phyloP scores from a whole-genome alignment of 495 filamentous ascomycete species.

The Pyrenula aspistea region DNA sequence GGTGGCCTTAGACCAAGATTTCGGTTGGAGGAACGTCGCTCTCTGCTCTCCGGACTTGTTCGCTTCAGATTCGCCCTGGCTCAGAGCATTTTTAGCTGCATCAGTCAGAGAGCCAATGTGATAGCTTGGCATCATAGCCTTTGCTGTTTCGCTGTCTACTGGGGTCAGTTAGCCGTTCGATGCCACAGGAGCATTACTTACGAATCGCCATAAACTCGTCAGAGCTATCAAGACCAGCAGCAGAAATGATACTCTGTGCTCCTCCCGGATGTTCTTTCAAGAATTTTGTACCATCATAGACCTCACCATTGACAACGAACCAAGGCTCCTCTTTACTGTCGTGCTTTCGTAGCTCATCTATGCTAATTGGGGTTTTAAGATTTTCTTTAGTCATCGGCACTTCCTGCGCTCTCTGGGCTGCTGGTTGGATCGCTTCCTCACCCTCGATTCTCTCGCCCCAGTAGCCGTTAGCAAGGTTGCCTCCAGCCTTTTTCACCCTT shows the following conservation, averaged over 20 bases:
- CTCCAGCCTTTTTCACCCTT: constrained; percentile 75
- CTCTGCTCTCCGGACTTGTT: constrained; percentile 19
- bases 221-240: constrained; percentile 73
- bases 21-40: constrained; percentile 55
- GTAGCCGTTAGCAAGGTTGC: constrained; percentile 67
- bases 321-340: constrained; percentile 58
- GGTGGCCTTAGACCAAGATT: constrained; percentile 56
- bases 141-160: constrained; percentile 82
- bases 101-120: constrained; percentile 72
- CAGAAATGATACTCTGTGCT: constrained; percentile 73
- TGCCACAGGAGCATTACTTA: constrained; percentile 34
- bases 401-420: constrained; percentile 39
- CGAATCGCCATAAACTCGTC: constrained; percentile 95
- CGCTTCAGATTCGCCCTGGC: constrained; percentile 14
- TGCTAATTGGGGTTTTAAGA: constrained; percentile 46
- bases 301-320: constrained; percentile 88
- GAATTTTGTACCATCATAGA: constrained; percentile 82
- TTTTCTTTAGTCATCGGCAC: constrained; percentile 73
- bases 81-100: constrained; percentile 39
- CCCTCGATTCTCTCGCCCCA: constrained; percentile 70
- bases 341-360: constrained; percentile 64
- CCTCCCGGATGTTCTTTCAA: constrained; percentile 83
- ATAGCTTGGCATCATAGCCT: constrained; percentile 80
- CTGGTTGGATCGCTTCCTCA: constrained; percentile 33
- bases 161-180: background rate